Percentiles rank a stretch among this genome's conserved stretches.
These are phyloP conservation scores for barley (Hordeum vulgare) DNA, from an alignment of 176 grass and related monocot genomes.

Conservation along the genomic window MorexV3_pseudomolecules_assembly NC_058524.1:111326328-111326827, in stretches of 20 bases:
- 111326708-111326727: background rate
- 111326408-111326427: background rate
- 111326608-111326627: background rate
- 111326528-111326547: background rate
- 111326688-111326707: background rate
- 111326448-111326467: background rate
- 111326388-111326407: background rate
- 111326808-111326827: background rate
- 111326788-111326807: background rate
- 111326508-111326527: too few relatives aligned
- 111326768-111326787: background rate
- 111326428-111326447: background rate
- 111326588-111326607: background rate
- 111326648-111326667: background rate
- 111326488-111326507: too few relatives aligned
- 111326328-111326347: background rate
- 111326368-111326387: slow-evolving; percentile 26
- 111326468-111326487: too few relatives aligned
- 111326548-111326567: background rate
- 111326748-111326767: background rate
- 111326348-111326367: slow-evolving; percentile 1
- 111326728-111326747: background rate
- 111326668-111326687: background rate
- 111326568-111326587: background rate
- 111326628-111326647: background rate